Evolutionary conservation across 768 basidiomycete species (phyloP), one percentile per base, ranked within the genome.

Genomic region (Crucibulum laeve): DNA sequence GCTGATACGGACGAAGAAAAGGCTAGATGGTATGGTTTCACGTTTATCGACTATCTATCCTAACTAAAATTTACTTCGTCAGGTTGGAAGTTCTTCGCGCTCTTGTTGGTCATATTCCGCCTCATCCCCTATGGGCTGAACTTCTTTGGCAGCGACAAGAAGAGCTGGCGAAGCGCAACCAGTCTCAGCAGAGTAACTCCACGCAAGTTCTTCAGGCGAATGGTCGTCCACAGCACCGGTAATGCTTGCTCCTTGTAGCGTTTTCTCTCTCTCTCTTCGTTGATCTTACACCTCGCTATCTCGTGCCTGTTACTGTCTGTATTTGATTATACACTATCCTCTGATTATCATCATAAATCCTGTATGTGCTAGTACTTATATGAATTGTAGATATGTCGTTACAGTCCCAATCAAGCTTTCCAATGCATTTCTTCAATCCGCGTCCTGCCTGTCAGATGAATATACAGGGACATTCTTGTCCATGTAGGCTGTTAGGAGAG

Each of bases 121-220:
- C 89, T 2, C 90, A 94, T 60, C 91, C 91, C 2, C 68, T 96
- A 10, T 96, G 93, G 93, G 93, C 86, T 2, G 93, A 95, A 67
- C 69, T 95, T 28, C 62, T 91, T 30, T 91, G 89, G 88, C 86
- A 91, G 59, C 77, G 82, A 37, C 87, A 90, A 53, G 74, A 78
- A 43, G 77, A 79, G 40, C 51, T 68, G 18, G 43, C 60, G 21
- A 71, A 70, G 45, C 63, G 61, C 23, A 55, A 55, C 47, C 45
- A 55, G 38, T 49, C 56, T 6, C 57, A 58, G 28, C 59, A 59
- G 19, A 21, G 35, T n/a, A 18, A 10, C 10, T 18, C 14, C 14
- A 8, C 28, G 28, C 35, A 13, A n/a, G 14, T 18, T 3, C 19
- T 10, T n/a, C 19, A 37, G 35, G 19, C 35, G 2, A 5, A 3